A percentile compares a stretch with the other conserved stretches of the same genome.
These are phyloP conservation scores for Hordeum marinum DNA, from an alignment of 176 grass and related monocot species.

Conservation along the genomic window DNA sequence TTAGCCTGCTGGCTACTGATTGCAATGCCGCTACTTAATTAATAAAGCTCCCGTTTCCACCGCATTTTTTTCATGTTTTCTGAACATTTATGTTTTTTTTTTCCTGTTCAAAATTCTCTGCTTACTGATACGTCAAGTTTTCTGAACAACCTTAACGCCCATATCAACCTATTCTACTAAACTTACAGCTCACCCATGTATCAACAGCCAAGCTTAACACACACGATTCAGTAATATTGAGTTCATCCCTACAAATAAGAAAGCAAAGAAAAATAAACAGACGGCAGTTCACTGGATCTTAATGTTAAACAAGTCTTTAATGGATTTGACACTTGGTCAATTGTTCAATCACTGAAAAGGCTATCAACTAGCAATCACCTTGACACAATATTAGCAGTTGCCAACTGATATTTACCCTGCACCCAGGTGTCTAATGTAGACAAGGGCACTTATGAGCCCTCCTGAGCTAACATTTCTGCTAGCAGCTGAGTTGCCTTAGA, in stretches of 20 bases:
- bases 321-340: too few species aligned
- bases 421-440: conserved; percentile 86
- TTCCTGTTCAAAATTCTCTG: not conserved
- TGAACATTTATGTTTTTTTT: not conserved
- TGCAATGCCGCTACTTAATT: too few species aligned
- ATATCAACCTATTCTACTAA: conserved; percentile 65
- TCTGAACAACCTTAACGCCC: too few species aligned
- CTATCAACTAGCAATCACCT: not conserved
- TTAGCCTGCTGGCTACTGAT: too few species aligned
- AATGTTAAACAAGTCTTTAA: not conserved
- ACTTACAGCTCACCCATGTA: conserved; percentile 55
- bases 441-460: conserved; percentile 71
- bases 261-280: conserved; percentile 5
- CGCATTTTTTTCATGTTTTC: conserved; percentile 14
- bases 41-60: too few species aligned
- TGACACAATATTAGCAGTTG: not conserved
- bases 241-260: conserved; percentile 56
- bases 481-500: conserved; percentile 64
- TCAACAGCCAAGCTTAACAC: conserved; percentile 63
- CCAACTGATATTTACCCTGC: conserved; percentile 56
- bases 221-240: conserved; percentile 55
- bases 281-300: not conserved
- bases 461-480: conserved; percentile 51
- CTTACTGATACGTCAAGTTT: too few species aligned
- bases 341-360: not conserved